Percentiles rank a stretch among this genome's conserved stretches.
These are phyloP conservation scores for Brassica hybrid DNA, from an alignment of 441 rosid species.

Conservation along the genomic window DNA sequence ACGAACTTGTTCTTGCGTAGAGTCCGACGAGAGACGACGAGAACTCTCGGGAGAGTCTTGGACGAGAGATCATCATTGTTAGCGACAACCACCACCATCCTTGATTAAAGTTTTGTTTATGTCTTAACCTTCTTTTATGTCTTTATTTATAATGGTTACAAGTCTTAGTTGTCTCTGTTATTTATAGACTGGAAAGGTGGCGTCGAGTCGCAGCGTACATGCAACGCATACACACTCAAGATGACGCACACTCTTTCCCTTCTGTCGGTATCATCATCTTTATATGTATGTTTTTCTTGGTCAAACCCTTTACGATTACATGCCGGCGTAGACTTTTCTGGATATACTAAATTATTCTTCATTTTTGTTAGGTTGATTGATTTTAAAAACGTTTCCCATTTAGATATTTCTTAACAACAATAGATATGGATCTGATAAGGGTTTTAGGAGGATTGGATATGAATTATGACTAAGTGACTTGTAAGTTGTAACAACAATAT, in stretches of 20 bases:
- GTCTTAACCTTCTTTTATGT: conserved; percentile 1
- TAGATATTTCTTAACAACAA: no score
- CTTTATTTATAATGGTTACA: neutral
- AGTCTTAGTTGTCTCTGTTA: neutral
- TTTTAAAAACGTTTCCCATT: no score
- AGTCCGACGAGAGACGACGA: conserved; percentile 76
- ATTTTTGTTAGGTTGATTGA: no score
- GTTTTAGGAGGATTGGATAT: no score
- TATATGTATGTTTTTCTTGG: conserved; percentile 28
- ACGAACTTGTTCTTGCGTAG: conserved; percentile 87
- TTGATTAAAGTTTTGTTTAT: neutral
- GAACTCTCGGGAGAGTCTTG: conserved; percentile 67
- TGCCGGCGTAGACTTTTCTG: conserved; percentile 20
- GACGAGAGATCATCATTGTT: conserved; percentile 40
- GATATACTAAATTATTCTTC: conserved; percentile 25
- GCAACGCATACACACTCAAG: conserved; percentile 1
- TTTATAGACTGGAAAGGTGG: conserved; percentile 26
- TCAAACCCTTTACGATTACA: conserved; percentile 29
- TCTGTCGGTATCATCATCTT: neutral
- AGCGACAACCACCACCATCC: conserved; percentile 39
- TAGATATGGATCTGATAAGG: no score
- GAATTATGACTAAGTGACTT: no score
- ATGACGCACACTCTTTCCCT: conserved; percentile 9
- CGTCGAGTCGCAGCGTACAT: conserved; percentile 33
- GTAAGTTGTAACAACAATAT: no score